Base-by-base conservation (phyloP, 768 basidiomycete species). In the Daedaleopsis nitida region DNA sequence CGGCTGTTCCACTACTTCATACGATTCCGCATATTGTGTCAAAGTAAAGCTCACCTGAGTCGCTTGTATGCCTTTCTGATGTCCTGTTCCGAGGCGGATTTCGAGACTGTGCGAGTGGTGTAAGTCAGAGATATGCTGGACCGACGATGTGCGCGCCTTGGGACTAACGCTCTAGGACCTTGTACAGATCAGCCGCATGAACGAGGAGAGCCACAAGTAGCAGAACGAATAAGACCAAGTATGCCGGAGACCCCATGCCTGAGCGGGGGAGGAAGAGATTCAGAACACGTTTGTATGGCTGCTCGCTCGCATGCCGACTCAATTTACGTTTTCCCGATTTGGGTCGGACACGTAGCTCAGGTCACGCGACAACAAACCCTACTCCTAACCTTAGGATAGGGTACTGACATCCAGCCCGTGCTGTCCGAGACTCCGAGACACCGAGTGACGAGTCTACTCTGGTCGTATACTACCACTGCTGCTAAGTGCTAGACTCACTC, bases 31-130 rank as follows among this genome's bases (percentile, higher is more conserved):
- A 13, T 42, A 38, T 39, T 21, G 34, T 7, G 32, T 19, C 43
- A 47, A 24, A 24, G 5, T n/a, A 1, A n/a, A 8, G 53, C 66
- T 23, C 43, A 94, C 76, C 92, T 93, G 17, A 96, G 80, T 67
- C 86, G 87, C 74, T 94, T 94, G 77, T 97, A 98, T 3, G 95
- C 93, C 65, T 91, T 89, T 74, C 90, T 85, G 72, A 98, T 93
- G 69, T 96, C 94, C 70, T 86, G 86, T 47, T 95, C 92, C 39
- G 89, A 88, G 14, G 94, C 93, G 47, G 91, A 88, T 66, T 78
- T 86, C 68, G 86, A 84, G 48, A 96, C 81, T 83, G 64, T 19
- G 57, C 32, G 45, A 72, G 65, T 35, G 44, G 48, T 16, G 59
- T 67, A 54, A 65, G 64, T 64, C 60, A 69, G 48, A 60, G 62